Evolutionary conservation across 331 rosid genomes (phyloP).

Genomic region (Quercus tomentella): DNA sequence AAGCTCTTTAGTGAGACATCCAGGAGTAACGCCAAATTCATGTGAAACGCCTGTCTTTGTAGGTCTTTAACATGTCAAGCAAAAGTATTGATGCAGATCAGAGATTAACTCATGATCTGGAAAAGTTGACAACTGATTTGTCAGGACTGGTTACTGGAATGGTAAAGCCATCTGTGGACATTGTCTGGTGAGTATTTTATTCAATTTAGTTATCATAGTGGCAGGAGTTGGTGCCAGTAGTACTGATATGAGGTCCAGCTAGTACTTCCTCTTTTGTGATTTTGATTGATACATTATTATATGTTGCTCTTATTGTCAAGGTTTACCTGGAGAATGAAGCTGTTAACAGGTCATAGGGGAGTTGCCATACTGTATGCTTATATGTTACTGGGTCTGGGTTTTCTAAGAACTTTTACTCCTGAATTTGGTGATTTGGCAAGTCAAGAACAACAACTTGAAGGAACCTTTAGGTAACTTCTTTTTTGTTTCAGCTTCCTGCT

Average conservation of each 20-base stretch:
- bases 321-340: conserved; percentile 99
- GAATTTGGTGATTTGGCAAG: conserved; percentile 94
- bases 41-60: conserved; percentile 30
- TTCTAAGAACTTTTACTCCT: conserved; percentile 81
- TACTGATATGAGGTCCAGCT: conserved; percentile 11
- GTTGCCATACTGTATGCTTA: conserved; percentile 86
- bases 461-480: conserved; percentile 71
- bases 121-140: conserved; percentile 80
- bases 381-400: conserved; percentile 96
- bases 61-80: conserved; percentile 93
- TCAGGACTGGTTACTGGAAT: conserved; percentile 95
- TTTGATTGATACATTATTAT: not conserved
- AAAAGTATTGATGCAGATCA: conserved; percentile 89
- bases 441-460: conserved; percentile 93
- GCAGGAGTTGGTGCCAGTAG: conserved; percentile 5
- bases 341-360: conserved; percentile 92
- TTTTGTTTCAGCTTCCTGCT: conserved; percentile 18
- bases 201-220: conserved; percentile 4
- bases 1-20: conserved; percentile 12
- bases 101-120: conserved; percentile 92
- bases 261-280: conserved; percentile 2
- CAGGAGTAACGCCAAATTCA: conserved; percentile 16
- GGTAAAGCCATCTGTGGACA: conserved; percentile 96
- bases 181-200: conserved; percentile 70
- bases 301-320: conserved; percentile 34